Evolutionary conservation across 768 basidiomycete genomes (phyloP), one percentile per base, ranked within the genome.

Genomic region (Agrocybe pediades): DNA sequence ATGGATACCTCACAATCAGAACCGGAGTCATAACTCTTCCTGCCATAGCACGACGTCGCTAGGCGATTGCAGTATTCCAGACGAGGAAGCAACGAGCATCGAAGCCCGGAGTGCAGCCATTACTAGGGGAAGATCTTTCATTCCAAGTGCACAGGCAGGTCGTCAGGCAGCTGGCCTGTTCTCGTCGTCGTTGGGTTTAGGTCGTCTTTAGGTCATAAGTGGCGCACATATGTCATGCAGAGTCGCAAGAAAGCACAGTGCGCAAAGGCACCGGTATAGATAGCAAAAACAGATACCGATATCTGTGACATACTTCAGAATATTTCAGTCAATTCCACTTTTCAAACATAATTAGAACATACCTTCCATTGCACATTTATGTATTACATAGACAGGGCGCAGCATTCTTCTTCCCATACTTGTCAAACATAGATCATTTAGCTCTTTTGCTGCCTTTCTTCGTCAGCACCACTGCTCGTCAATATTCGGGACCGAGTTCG

Each of bases 221-320:
- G 33, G 33, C 33, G 33, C 33, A 39, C 39, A 46, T 48, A 39
- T n/a, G 24, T 23, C 19, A 36, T 8, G n/a, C 19, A 7, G 33
- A 19, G 3, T 23, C 7, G 11, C 47, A 19, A 17, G 20, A 13
- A n/a, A 9, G 9, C 8, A 23, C 19, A 25, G 20, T 16, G 47
- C 15, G 21, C 9, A 39, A 29, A 39, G 24, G 47, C 30, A 9
- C 47, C 21, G 33, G 21, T 20, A 16, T 23, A 36, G 47, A 48
- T 48, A 48, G 29, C 47, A 48, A 48, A 48, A 48, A 33, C 36
- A 48, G 47, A 26, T 24, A 45, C 23, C n/a, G n/a, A n/a, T n/a
- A n/a, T n/a, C n/a, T n/a, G n/a, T n/a, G n/a, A n/a, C n/a, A n/a
- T n/a, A n/a, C n/a, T n/a, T n/a, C n/a, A n/a, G n/a, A n/a, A n/a